Evolutionary conservation across 2,329 filamentous ascomycete species (phyloP).

Genomic region (Mycosphaerella sp.): DNA sequence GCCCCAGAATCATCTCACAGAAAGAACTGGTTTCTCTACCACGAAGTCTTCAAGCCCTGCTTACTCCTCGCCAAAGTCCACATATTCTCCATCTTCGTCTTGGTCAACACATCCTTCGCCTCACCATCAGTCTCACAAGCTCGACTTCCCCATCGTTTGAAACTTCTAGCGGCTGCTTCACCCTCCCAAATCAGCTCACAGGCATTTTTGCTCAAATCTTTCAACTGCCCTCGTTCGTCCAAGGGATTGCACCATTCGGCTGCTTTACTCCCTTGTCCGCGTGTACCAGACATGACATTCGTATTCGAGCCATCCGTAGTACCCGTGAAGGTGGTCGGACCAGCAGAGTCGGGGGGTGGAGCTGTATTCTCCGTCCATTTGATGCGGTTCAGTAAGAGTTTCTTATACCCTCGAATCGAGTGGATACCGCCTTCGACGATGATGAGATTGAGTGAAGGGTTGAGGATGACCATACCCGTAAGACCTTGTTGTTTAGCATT

Average conservation of each 20-base stretch:
- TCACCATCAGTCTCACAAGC: conserved; percentile 91
- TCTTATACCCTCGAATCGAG: conserved; percentile 78
- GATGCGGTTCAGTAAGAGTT: conserved; percentile 87
- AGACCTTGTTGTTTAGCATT: conserved; percentile 86
- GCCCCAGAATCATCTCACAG: background rate
- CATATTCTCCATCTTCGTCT: conserved; percentile 89
- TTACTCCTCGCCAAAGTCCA: conserved; percentile 78
- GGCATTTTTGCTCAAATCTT: conserved; percentile 74
- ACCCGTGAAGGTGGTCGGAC: conserved; percentile 29
- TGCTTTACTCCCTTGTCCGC: conserved; percentile 49
- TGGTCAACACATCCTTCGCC: conserved; percentile 70
- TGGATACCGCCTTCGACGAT: conserved; percentile 87
- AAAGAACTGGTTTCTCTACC: background rate
- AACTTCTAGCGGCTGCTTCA: conserved; percentile 70
- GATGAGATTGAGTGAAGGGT: conserved; percentile 81
- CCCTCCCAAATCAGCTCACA: conserved; percentile 88
- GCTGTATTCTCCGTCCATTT: conserved; percentile 88
- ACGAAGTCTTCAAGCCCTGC: conserved; percentile 5
- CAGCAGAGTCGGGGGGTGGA: conserved; percentile 43
- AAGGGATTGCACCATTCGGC: conserved; percentile 71
- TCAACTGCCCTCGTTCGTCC: conserved; percentile 69
- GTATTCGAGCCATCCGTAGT: conserved; percentile 21
- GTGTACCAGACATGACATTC: conserved; percentile 19
- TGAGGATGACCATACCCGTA: conserved; percentile 84
- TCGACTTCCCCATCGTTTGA: conserved; percentile 81